These are phyloP conservation scores for Candolleomyces eurysporus DNA, from an alignment of 768 basidiomycete genomes.

Conservation along the genomic window DNA sequence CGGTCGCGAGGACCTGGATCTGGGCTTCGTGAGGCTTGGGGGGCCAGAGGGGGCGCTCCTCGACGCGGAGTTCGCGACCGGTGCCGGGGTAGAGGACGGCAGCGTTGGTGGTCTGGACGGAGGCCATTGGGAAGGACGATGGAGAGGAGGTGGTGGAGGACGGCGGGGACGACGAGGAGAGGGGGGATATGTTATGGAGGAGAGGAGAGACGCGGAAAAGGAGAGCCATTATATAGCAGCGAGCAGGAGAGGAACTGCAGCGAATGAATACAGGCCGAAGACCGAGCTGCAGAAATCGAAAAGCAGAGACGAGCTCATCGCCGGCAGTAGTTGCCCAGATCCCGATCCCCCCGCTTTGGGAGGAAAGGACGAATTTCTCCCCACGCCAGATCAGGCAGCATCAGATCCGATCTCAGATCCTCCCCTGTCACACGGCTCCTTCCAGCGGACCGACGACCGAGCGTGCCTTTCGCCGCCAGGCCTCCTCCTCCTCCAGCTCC, in stretches of 20 bases:
- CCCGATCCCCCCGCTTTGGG: neutral
- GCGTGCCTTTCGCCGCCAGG: neutral
- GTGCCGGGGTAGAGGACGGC: conserved; percentile 72
- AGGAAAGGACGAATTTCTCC: neutral
- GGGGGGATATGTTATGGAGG: no score
- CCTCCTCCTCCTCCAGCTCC: no score
- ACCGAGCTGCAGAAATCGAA: no score
- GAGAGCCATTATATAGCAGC: no score
- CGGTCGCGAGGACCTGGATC: conserved; percentile 78
- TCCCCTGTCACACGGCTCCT: neutral
- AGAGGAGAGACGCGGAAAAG: no score
- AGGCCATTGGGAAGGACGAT: conserved; percentile 16
- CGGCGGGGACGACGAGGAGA: neutral
- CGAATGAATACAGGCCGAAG: no score
- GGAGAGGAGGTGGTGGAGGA: conserved; percentile 3
- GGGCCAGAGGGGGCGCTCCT: conserved; percentile 68
- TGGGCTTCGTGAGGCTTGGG: conserved; percentile 76
- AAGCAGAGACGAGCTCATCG: neutral
- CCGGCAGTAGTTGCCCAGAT: neutral
- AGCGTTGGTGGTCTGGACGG: conserved; percentile 54
- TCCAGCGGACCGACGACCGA: neutral
- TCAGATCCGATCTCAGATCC: neutral
- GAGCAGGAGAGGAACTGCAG: no score
- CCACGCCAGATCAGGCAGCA: neutral
- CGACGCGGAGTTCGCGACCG: conserved; percentile 77